A percentile compares a stretch with the other conserved stretches of the same genome.
Conservation (phyloP, 768 basidiomycete genomes). For the Auricularia heimuer region DNA sequence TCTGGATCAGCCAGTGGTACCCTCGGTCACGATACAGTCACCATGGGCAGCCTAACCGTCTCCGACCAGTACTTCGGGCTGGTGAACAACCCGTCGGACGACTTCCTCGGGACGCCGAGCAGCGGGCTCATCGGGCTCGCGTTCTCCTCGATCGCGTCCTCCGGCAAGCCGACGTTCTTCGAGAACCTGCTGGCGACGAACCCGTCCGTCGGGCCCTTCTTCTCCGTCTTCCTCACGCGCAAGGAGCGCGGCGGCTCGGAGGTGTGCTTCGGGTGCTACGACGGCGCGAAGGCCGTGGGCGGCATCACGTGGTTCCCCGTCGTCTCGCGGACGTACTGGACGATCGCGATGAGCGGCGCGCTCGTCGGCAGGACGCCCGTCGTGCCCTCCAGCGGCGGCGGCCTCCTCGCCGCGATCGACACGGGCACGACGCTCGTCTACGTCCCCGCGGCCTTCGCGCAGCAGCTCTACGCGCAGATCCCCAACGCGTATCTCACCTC, state of each 20-base stretch:
- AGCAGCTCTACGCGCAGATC: slow-evolving; percentile 44
- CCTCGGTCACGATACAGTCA: slow-evolving; percentile 41
- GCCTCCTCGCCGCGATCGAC: slow-evolving; percentile 45
- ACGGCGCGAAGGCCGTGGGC: slow-evolving; percentile 24
- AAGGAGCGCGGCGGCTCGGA: slow-evolving; percentile 34
- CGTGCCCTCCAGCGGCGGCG: slow-evolving; percentile 12
- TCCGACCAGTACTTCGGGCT: slow-evolving; percentile 47
- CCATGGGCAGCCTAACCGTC: slow-evolving; percentile 36
- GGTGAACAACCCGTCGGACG: slow-evolving; percentile 34
- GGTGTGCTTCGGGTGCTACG: slow-evolving; percentile 37
- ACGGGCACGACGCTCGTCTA: slow-evolving; percentile 62
- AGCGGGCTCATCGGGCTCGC: slow-evolving; percentile 54
- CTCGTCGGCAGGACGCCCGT: slow-evolving; percentile 20
- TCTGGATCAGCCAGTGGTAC: slow-evolving; percentile 42
- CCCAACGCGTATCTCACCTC: slow-evolving; percentile 30
- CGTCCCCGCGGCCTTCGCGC: slow-evolving; percentile 34
- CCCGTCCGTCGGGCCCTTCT: slow-evolving; percentile 36
- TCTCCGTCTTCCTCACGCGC: slow-evolving; percentile 47
- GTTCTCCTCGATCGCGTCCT: slow-evolving; percentile 45
- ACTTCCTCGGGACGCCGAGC: slow-evolving; percentile 43
- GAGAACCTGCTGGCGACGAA: slow-evolving; percentile 45
- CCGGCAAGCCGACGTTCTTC: slow-evolving; percentile 43
- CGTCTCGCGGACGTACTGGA: slow-evolving; percentile 50
- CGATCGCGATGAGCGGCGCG: slow-evolving; percentile 38
- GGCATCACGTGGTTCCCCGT: slow-evolving; percentile 30